phyloP scores from a whole-genome alignment of 306 rosid genomes.

The Gastrolobium bilobum region DNA sequence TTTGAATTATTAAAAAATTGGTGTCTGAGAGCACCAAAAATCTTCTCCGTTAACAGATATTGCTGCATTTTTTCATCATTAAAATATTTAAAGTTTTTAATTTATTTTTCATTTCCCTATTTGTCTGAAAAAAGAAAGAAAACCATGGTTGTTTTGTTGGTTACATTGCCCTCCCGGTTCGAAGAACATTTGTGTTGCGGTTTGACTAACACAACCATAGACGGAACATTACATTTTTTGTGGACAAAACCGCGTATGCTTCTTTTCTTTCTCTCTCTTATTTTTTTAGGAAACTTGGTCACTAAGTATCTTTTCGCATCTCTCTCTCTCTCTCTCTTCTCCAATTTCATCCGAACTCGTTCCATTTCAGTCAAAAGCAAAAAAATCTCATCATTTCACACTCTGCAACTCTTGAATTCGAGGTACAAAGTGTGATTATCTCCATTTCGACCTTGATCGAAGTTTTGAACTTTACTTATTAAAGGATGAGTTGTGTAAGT shows the following conservation, averaged over 20 bases:
- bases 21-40: too few species aligned
- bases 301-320: conserved; percentile 33
- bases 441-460: not conserved
- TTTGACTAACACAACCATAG: not conserved
- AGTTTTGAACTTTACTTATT: not conserved
- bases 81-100: not conserved
- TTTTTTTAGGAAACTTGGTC: conserved; percentile 46
- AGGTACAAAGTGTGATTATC: not conserved
- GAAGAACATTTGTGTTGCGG: not conserved
- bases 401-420: conserved; percentile 4
- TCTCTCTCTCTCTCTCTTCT: conserved; percentile 1
- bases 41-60: too few species aligned
- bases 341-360: not conserved
- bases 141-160: not conserved
- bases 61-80: not conserved
- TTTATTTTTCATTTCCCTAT: not conserved
- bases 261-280: not conserved
- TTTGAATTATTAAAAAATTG: too few species aligned
- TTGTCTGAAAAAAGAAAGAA: not conserved
- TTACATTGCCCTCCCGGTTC: not conserved
- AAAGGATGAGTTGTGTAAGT: not conserved
- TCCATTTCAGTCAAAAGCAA: not conserved
- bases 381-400: not conserved
- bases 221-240: not conserved
- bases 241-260: conserved; percentile 37